Conservation (phyloP, 2,329 filamentous ascomycete species). For the Sclerotinia nivalis region DNA sequence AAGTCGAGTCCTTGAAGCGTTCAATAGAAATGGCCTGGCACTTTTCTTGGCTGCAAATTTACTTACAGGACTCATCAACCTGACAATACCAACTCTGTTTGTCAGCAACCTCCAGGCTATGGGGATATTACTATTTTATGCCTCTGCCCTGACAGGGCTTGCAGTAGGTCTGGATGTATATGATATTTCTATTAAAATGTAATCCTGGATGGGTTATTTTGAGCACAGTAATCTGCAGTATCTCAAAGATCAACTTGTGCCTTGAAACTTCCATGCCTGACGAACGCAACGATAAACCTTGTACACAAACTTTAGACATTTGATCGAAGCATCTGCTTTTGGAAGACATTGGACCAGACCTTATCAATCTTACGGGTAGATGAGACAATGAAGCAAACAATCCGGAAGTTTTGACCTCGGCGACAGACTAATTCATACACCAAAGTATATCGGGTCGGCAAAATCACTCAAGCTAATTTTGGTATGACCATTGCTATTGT, state of each 20-base stretch:
- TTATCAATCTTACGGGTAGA: not conserved
- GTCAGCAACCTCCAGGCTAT: constrained; percentile 65
- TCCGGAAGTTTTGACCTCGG: constrained; percentile 5
- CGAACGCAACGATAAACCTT: constrained; percentile 13
- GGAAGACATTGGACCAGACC: not conserved
- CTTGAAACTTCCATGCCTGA: not conserved
- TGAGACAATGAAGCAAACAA: constrained; percentile 14
- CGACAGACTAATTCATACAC: constrained; percentile 1
- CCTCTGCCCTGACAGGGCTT: constrained; percentile 62
- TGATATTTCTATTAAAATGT: constrained; percentile 25
- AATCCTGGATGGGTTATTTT: constrained; percentile 5
- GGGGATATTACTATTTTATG: constrained; percentile 74
- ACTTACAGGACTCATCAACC: constrained; percentile 83
- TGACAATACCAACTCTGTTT: constrained; percentile 81
- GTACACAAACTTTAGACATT: constrained; percentile 5
- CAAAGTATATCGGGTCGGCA: not conserved
- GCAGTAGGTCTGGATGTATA: constrained; percentile 63
- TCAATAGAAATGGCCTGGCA: constrained; percentile 83
- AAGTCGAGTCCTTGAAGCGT: constrained; percentile 77
- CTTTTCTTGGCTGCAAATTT: constrained; percentile 88
- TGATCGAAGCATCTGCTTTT: constrained; percentile 5
- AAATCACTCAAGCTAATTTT: constrained; percentile 1
- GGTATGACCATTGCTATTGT: not conserved
- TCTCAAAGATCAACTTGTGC: constrained; percentile 7
- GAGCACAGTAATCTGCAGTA: constrained; percentile 12